These are phyloP conservation scores for Boletus sp. DNA, from an alignment of 768 basidiomycete genomes.

Conservation along the genomic window DNA sequence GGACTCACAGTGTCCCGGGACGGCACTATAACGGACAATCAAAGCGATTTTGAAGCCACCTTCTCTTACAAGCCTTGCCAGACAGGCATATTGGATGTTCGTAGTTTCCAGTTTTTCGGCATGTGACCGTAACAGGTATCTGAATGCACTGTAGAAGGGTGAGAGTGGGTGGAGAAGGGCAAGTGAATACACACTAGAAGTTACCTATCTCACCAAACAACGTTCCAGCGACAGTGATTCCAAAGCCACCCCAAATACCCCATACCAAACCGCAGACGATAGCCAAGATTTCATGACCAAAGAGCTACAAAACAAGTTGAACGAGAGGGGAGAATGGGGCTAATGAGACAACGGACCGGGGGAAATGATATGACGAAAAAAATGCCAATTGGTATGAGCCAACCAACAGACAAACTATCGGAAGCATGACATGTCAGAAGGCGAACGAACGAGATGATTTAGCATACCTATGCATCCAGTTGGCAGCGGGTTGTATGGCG, in stretches of 20 bases:
- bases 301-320: conserved; percentile 48
- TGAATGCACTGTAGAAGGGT: conserved; percentile 63
- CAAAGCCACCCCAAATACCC: conserved; percentile 87
- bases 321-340: not conserved
- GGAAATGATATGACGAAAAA: conserved; percentile 87
- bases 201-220: conserved; percentile 86
- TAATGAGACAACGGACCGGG: conserved; percentile 46
- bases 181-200: conserved; percentile 62
- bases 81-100: conserved; percentile 57
- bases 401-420: conserved; percentile 54
- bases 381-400: conserved; percentile 76
- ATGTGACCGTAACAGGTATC: conserved; percentile 69
- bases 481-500: conserved; percentile 45
- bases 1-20: conserved; percentile 79
- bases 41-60: conserved; percentile 87
- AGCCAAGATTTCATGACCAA: conserved; percentile 91
- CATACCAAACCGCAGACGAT: conserved; percentile 88
- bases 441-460: not conserved
- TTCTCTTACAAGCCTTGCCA: conserved; percentile 71
- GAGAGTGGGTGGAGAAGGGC: conserved; percentile 2
- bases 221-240: conserved; percentile 79
- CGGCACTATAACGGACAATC: conserved; percentile 74
- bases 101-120: conserved; percentile 71
- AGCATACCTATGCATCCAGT: conserved; percentile 43
- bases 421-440: not conserved